These are phyloP conservation scores for Nicotiana tabacum DNA, from an alignment of 257 asterid species.

Conservation along the genomic window DNA sequence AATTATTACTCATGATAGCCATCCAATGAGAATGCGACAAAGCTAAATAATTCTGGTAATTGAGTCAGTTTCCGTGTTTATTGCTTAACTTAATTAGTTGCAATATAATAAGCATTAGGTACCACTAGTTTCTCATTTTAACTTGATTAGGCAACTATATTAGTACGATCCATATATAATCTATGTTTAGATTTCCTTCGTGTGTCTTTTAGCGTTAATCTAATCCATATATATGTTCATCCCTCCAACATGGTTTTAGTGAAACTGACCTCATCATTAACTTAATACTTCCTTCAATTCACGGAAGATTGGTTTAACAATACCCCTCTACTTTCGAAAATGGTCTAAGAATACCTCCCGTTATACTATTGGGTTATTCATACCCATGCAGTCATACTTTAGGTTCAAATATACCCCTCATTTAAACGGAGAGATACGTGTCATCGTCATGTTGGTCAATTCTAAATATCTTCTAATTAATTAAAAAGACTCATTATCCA, in stretches of 20 bases:
- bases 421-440: too few relatives aligned
- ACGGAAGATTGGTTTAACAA: not conserved
- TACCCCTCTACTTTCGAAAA: too few relatives aligned
- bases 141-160: slow-evolving; percentile 14
- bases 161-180: slow-evolving; percentile 9
- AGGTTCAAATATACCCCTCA: too few relatives aligned
- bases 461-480: too few relatives aligned
- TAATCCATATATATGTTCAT: not conserved
- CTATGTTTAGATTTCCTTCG: slow-evolving; percentile 1
- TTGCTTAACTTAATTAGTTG: not conserved
- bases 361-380: too few relatives aligned
- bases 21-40: not conserved
- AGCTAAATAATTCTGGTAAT: not conserved
- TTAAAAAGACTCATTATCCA: too few relatives aligned
- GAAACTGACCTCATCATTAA: slow-evolving; percentile 11
- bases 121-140: not conserved
- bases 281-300: not conserved
- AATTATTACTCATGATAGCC: not conserved
- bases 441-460: too few relatives aligned
- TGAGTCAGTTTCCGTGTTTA: not conserved
- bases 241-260: not conserved
- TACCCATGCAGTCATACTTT: too few relatives aligned
- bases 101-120: not conserved
- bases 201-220: not conserved
- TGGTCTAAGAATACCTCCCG: too few relatives aligned